phyloP scores from a whole-genome alignment of 225 moss, liverwort and hornwort genomes.

The Pseudoscleropodium purum region DNA sequence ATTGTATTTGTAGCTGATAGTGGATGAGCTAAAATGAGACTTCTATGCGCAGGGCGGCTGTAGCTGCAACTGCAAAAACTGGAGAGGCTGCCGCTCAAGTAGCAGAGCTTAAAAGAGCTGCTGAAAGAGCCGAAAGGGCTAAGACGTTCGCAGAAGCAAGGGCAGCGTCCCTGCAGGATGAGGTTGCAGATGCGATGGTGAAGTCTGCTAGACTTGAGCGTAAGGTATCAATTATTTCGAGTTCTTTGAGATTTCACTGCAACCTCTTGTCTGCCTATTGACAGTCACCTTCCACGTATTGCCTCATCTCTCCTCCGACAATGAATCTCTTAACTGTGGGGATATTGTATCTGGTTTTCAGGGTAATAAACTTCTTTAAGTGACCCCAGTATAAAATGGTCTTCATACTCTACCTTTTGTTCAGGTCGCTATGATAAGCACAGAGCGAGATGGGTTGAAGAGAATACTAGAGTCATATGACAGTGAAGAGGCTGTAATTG shows the following conservation, averaged over 20 bases:
- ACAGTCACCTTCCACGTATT: not conserved
- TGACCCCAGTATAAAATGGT: not conserved
- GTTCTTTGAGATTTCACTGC: not conserved
- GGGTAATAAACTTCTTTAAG: not conserved
- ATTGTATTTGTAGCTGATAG: not conserved
- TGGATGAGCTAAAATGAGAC: not conserved
- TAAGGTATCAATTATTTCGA: conserved; percentile 45
- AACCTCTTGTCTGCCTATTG: not conserved
- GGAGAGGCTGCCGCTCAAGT: conserved; percentile 59
- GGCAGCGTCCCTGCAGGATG: conserved; percentile 51
- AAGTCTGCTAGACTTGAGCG: conserved; percentile 66
- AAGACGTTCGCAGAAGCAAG: conserved; percentile 52
- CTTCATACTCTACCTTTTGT: not conserved
- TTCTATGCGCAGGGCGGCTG: conserved; percentile 36
- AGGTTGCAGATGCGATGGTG: conserved; percentile 50
- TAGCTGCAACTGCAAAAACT: conserved; percentile 53
- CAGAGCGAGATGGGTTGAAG: conserved; percentile 81
- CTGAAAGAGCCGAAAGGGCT: conserved; percentile 50
- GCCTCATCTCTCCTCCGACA: not conserved
- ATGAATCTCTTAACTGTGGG: not conserved
- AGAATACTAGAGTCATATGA: conserved; percentile 84
- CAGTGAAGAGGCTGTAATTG: conserved; percentile 84
- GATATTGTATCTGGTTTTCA: not conserved
- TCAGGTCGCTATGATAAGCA: conserved; percentile 56
- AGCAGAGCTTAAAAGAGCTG: conserved; percentile 56